Evolutionary conservation across 306 rosid species (phyloP).

Genomic region (Cucumis melo): DNA sequence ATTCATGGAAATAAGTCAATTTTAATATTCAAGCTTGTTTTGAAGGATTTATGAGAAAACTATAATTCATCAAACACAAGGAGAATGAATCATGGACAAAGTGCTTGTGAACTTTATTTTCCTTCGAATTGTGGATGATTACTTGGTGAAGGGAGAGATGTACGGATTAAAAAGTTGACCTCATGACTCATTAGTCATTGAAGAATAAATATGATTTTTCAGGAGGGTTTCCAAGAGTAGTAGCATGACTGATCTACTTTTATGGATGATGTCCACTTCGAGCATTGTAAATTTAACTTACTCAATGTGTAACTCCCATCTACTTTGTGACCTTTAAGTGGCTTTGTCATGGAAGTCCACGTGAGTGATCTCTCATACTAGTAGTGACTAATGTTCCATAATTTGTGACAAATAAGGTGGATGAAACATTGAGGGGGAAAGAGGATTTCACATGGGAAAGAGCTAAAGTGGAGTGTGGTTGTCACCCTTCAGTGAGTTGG

Average conservation of each 20-base stretch:
- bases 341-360: background rate
- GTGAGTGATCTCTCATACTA: background rate
- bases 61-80: constrained; percentile 8
- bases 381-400: background rate
- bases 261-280: background rate
- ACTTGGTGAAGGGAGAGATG: background rate
- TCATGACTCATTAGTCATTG: background rate
- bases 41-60: constrained; percentile 14
- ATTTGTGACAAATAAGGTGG: background rate
- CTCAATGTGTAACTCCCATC: background rate
- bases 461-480: too few species aligned
- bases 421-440: too few species aligned
- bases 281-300: background rate
- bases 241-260: background rate
- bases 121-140: background rate
- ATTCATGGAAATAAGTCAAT: constrained; percentile 17
- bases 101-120: background rate
- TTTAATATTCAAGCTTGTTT: constrained; percentile 18
- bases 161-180: background rate
- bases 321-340: background rate
- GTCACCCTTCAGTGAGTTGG: too few species aligned
- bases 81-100: constrained; percentile 5
- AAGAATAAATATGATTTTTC: background rate
- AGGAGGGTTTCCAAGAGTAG: background rate
- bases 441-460: too few species aligned